Base-by-base conservation (phyloP, 2,329 filamentous ascomycete genomes). In the Talaromyces sp. region DNA sequence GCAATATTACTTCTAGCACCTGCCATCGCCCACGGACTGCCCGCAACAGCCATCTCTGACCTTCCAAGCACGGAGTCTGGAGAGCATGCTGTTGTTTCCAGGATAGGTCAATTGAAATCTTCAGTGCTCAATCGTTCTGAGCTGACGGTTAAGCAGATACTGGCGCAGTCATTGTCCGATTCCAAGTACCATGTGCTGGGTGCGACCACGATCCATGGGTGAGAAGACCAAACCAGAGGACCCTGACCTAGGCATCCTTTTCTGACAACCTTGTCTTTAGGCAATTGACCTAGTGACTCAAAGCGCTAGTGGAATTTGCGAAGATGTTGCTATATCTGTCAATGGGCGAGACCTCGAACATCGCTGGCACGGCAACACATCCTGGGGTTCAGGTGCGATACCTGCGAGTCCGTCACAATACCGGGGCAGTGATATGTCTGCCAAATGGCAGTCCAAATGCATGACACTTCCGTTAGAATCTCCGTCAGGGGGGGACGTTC, bases 391-490 rank as follows among this genome's bases (percentile, higher is more conserved):
- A 40, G 66, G 70, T 31, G 63, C 62, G 18, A 66, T 75, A 54
- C 65, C 63, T 31, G 63, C 65, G 23, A 63, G 63, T 52, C 56
- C 67, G 23, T 63, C 65, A 27, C 64, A 68, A 42, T 63, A 64
- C 52, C 55, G 56, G 47, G 58, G 56, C 23, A 63, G 57, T 40
- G 64, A 67, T 8, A 30, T 72, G 12, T 59, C 57, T n/a, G 65
- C 70, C 42, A 66, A 61, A 52, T 73, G 68, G 65, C 63, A 68
- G 31, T 69, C 66, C 58, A 64, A 70, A 56, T 73, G 71, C 60
- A 64, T 74, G 52, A 63, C 68, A 34, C 66, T 64, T 30, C 65
- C 66, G 12, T 28, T 65, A 18, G 63, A 59, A 36, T 65, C 63
- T 14, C 47, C 60, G 14, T 57, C 61, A 33, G 56, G 63, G 33